Conservation (phyloP, 2,329 filamentous ascomycete species). For the Colletotrichum euphorbiae region DNA sequence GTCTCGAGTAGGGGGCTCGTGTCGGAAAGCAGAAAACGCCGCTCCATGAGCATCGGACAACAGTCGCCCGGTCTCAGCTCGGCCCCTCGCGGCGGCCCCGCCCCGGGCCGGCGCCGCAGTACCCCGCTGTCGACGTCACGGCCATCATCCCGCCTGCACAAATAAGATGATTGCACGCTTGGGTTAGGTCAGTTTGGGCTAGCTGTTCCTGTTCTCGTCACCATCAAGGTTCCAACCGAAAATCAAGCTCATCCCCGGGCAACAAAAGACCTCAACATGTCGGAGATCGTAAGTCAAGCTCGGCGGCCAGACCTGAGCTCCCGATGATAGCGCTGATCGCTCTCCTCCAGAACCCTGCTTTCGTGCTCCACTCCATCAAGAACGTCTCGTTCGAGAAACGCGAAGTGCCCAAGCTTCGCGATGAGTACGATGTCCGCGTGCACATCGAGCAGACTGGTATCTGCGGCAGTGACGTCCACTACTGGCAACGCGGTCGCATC, state of each 20-base stretch:
- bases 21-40: not conserved
- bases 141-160: not conserved
- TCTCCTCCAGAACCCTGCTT: slow-evolving; percentile 54
- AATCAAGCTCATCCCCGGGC: not conserved
- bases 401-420: slow-evolving; percentile 52
- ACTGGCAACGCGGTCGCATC: slow-evolving; percentile 60
- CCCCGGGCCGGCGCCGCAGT: slow-evolving; percentile 25
- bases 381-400: slow-evolving; percentile 59
- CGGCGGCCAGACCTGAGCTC: not conserved
- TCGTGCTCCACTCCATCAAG: slow-evolving; percentile 59
- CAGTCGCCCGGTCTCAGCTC: slow-evolving; percentile 24
- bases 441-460: slow-evolving; percentile 60
- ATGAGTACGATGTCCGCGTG: slow-evolving; percentile 56
- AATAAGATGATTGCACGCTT: slow-evolving; percentile 11
- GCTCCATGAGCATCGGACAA: slow-evolving; percentile 8
- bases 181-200: not conserved
- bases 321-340: not conserved
- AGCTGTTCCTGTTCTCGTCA: not conserved
- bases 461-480: slow-evolving; percentile 60
- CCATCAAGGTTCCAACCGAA: not conserved
- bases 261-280: slow-evolving; percentile 6
- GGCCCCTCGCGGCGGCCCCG: slow-evolving; percentile 32
- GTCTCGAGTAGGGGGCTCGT: no score
- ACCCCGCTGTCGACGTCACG: slow-evolving; percentile 33
- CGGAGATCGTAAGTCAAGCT: slow-evolving; percentile 12